Evolutionary conservation across 495 filamentous ascomycete genomes (phyloP).

Genomic region (Daldinia decipiens): DNA sequence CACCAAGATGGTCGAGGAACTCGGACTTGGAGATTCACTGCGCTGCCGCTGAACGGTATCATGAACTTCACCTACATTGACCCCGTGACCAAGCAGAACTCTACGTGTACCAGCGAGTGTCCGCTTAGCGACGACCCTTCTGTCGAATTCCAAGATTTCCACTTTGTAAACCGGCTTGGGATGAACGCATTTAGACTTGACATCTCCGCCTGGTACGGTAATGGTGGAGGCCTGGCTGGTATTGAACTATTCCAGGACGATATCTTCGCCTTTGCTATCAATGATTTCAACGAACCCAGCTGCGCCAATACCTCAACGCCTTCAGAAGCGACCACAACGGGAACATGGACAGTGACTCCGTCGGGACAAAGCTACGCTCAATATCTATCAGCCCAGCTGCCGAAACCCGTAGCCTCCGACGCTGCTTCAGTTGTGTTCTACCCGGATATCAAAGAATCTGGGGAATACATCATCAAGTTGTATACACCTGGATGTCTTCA

Average conservation of each 20-base stretch:
- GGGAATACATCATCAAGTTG: slow-evolving; percentile 86
- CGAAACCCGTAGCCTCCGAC: slow-evolving; percentile 60
- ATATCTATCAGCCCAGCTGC: slow-evolving; percentile 77
- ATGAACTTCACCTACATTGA: slow-evolving; percentile 96
- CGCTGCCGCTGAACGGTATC: slow-evolving; percentile 86
- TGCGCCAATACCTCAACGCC: slow-evolving; percentile 74
- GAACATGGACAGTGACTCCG: slow-evolving; percentile 75
- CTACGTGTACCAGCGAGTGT: slow-evolving; percentile 79
- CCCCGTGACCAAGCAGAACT: slow-evolving; percentile 69
- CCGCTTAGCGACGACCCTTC: slow-evolving; percentile 74
- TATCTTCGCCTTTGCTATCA: slow-evolving; percentile 84
- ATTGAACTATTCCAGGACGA: slow-evolving; percentile 92
- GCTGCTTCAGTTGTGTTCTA: slow-evolving; percentile 76
- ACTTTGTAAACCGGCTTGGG: slow-evolving; percentile 85
- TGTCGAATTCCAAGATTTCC: slow-evolving; percentile 84
- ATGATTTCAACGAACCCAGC: slow-evolving; percentile 86
- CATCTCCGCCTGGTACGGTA: slow-evolving; percentile 85
- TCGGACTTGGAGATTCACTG: slow-evolving; percentile 82
- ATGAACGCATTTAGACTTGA: slow-evolving; percentile 92
- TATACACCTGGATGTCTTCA: slow-evolving; percentile 90
- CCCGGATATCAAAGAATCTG: slow-evolving; percentile 87
- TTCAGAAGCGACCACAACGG: slow-evolving; percentile 72
- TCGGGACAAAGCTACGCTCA: slow-evolving; percentile 71
- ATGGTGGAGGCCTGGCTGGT: slow-evolving; percentile 85
- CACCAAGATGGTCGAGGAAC: slow-evolving; percentile 87